Base-by-base conservation (phyloP, 1,284 basidiomycete species). In the Rhizoctonia solani region DNA sequence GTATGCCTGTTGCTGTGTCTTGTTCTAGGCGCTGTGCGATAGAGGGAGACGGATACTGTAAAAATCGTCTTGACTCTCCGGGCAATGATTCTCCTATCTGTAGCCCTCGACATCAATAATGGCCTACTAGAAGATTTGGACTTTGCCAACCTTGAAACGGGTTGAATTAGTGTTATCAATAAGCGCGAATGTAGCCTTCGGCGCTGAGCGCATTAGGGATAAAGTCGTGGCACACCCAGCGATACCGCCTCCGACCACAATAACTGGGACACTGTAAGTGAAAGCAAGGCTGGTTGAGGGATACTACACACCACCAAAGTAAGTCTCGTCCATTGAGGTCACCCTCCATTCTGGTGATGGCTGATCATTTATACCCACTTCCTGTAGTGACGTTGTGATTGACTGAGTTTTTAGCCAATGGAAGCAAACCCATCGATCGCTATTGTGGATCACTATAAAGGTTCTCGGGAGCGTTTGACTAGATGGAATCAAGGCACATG, bases 1-100 rank as follows among this genome's bases (percentile, higher is more conserved):
- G 70, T 16, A 72, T 37, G 69, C 70, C 46, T 50, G 29, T 13
- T 68, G 72, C 37, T 67, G 61, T 42, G 29, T 49, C 67, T 32
- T 69, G 55, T 14, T 21, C 54, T 13, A 68, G 44, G 14, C 27
- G 47, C 25, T 49, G 53, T 4, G 34, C 4, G 16, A 69, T 11
- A 11, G 39, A n/a, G 2, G 68, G 68, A 13, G 65, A 53, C 1
- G 78, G 72, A 32, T 74, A 72, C 5, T 66, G 56, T 1, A 79
- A 72, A 11, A 74, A 52, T 9, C 69, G 74, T 9, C 55, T 71
- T 14, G 76, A 75, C 30, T 72, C 72, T 13, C 76, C 70, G 1
- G 78, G 77, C 8, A 78, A 71, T 0, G 76, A 77, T 69, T 78
- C 77, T 8, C 77, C 77, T 32, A 79, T 74, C 77, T n/a, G n/a